Base-by-base conservation (phyloP, 2,329 filamentous ascomycete species). In the Myriosclerotinia scirpicola region DNA sequence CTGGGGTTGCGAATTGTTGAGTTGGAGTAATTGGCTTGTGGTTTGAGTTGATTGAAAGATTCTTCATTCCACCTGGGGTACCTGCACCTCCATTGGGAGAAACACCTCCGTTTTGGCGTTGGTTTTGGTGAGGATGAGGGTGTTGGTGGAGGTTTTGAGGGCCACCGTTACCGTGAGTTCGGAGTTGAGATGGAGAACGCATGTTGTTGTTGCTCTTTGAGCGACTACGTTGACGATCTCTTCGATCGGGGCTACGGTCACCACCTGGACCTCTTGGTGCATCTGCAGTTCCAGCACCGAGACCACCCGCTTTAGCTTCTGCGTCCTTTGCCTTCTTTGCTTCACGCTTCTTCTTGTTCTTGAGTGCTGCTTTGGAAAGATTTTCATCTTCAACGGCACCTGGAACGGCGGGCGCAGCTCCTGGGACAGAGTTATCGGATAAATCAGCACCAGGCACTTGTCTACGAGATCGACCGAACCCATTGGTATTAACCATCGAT, bases 301-400 rank as follows among this genome's bases (percentile, higher is more conserved):
- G 76, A 67, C 81, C 80, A 65, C 76, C 73, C 54, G 81, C 80
- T 72, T 87, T 88, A 60, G 85, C 87, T 22, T 92, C 91, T 7
- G 83, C 85, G 56, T 95, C 93, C 77, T 93, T 95, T 62, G 86
- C 86, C 81, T 97, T 98, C 84, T 96, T 97, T 72, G 91, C 91
- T 72, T 91, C 89, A 55, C 95, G 87, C 86, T 98, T 98, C 87
- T 98, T 98, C 87, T 98, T 98, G 81, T 97, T 97, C 85, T 97
- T 97, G 73, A 92, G 82, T 15, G 91, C 93, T 64, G 90, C 87
- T 81, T 95, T 96, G 69, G 91, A 93, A 69, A 95, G 78, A 72
- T 85, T 88, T 72, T 91, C 91, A 68, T 77, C 84, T 79, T 89
- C 78, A 70, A 81, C 84, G 46, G 85, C 82, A 68, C 84, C 86